Conservation (phyloP, 1,284 basidiomycete species). For the Wolfiporia cocos region DNA sequence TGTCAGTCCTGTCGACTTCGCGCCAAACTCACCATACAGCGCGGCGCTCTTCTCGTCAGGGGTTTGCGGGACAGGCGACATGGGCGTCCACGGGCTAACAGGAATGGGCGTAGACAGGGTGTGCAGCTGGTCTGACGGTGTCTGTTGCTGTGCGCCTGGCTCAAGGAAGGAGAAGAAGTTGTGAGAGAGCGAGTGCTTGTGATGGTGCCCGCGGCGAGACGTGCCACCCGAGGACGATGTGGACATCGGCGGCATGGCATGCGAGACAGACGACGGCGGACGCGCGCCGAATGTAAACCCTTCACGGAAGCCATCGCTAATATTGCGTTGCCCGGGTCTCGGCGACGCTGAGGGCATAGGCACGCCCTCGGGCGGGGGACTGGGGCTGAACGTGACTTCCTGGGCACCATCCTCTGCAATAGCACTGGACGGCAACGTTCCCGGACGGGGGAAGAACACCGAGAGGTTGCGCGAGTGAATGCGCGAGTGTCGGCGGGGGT, state of each 20-base stretch:
- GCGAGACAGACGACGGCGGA: slow-evolving; percentile 26
- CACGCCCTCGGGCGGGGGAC: slow-evolving; percentile 37
- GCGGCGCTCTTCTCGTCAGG: slow-evolving; percentile 5
- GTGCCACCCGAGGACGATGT: slow-evolving; percentile 28
- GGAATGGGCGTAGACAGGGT: slow-evolving; percentile 46
- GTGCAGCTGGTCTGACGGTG: slow-evolving; percentile 28
- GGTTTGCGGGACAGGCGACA: slow-evolving; percentile 29
- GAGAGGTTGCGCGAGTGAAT: slow-evolving; percentile 90
- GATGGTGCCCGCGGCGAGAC: slow-evolving; percentile 77
- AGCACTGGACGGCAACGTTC: slow-evolving; percentile 47
- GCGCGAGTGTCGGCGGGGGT: slow-evolving; percentile 57
- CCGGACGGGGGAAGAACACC: slow-evolving; percentile 85
- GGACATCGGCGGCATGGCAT: slow-evolving; percentile 19
- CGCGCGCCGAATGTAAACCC: slow-evolving; percentile 63
- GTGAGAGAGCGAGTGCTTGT: slow-evolving; percentile 91
- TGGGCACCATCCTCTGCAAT: slow-evolving; percentile 65
- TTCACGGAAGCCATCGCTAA: no score
- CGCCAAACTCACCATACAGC: slow-evolving; percentile 10
- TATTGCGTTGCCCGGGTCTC: slow-evolving; percentile 23
- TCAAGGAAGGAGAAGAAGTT: slow-evolving; percentile 74
- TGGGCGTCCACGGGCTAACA: slow-evolving; percentile 48
- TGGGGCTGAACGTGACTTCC: slow-evolving; percentile 40
- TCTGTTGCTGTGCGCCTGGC: slow-evolving; percentile 21
- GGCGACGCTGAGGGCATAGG: slow-evolving; percentile 40
- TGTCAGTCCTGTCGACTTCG: no score